Conservation (phyloP, 2,329 filamentous ascomycete genomes). For the Aspergillus spinulosporus region DNA sequence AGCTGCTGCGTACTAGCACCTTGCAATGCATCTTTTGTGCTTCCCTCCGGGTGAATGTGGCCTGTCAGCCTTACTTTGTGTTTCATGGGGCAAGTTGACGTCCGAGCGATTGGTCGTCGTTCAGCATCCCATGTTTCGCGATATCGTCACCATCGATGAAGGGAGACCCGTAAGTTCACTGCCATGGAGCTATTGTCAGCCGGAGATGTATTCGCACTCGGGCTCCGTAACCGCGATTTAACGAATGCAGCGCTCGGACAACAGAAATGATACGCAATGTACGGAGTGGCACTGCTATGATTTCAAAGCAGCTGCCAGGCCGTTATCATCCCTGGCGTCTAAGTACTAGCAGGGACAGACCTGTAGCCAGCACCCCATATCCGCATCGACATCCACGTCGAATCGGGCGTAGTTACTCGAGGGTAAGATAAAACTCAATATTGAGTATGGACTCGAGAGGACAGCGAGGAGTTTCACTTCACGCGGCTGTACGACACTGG, state of each 20-base stretch:
- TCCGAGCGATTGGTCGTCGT: conserved; percentile 9
- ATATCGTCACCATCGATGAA: not conserved
- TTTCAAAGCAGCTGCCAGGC: not conserved
- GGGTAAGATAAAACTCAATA: not conserved
- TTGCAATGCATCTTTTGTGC: conserved; percentile 12
- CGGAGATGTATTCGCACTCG: not conserved
- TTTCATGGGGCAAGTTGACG: conserved; percentile 9
- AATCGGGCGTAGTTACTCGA: not conserved
- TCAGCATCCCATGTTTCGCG: not conserved
- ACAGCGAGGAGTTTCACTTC: conserved; percentile 3
- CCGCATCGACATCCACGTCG: not conserved
- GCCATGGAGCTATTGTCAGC: not conserved
- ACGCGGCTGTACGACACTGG: not conserved
- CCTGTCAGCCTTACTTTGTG: conserved; percentile 1
- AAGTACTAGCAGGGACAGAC: not conserved
- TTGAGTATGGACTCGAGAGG: not conserved
- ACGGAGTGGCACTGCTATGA: not conserved
- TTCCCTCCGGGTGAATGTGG: conserved; percentile 3
- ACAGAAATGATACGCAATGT: not conserved
- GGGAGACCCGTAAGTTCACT: not conserved
- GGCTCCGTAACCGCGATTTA: not conserved
- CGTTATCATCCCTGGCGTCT: not conserved
- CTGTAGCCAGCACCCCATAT: not conserved
- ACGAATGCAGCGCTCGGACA: not conserved
- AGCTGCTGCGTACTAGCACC: conserved; percentile 15